Conservation (phyloP, 176 grass and related monocot genomes). For the Dactylis glomerata region DNA sequence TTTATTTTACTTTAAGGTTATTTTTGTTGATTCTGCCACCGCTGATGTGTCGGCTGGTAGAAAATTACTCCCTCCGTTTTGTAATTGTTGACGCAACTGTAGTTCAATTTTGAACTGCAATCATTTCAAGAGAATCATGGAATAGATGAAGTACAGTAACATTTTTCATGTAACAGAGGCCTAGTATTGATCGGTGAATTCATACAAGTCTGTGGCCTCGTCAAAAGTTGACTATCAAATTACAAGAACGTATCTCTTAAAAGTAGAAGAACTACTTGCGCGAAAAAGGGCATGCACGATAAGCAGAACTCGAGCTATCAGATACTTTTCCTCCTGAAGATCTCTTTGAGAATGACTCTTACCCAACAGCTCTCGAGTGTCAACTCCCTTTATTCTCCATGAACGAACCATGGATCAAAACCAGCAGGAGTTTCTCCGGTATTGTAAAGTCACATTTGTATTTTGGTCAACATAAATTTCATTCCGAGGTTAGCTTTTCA, state of each 20-base stretch:
- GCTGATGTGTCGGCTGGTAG: too few relatives aligned
- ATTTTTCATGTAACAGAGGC: too few relatives aligned
- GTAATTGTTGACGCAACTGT: too few relatives aligned
- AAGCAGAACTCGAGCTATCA: background rate
- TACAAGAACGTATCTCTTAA: background rate
- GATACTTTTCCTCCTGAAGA: background rate
- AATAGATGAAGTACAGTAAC: too few relatives aligned
- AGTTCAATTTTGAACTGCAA: too few relatives aligned
- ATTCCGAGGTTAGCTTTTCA: background rate
- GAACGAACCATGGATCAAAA: background rate
- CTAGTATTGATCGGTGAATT: background rate
- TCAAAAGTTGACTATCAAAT: background rate
- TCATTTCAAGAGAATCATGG: too few relatives aligned
- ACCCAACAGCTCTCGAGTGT: background rate
- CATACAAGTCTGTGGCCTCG: background rate
- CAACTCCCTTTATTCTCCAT: background rate
- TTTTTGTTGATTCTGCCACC: too few relatives aligned
- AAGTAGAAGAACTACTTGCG: background rate
- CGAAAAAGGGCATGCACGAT: background rate
- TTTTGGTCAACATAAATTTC: background rate
- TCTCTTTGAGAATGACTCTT: background rate
- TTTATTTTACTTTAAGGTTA: too few relatives aligned
- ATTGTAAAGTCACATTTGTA: background rate
- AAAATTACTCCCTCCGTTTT: too few relatives aligned
- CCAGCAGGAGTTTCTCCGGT: background rate